Evolutionary conservation across 1,139 yeast genomes (phyloP).

Genomic region (Debaryomyces psychrophilus): DNA sequence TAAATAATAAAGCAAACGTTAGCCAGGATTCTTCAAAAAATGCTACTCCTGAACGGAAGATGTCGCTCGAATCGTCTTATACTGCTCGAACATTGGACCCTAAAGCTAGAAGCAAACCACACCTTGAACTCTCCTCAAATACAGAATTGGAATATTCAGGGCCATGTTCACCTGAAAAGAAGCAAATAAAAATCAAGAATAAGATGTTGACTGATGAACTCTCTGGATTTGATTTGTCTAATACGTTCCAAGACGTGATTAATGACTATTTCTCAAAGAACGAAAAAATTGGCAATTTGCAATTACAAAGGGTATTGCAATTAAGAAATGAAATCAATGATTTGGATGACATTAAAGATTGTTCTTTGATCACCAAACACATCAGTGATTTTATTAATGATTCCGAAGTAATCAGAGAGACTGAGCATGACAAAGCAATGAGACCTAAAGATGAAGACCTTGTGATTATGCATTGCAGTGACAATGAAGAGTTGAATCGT

Average conservation of each 20-base stretch:
- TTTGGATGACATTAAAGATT: constrained; percentile 5
- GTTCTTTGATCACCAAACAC: not conserved
- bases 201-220: constrained; percentile 2
- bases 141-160: not conserved
- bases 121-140: not conserved
- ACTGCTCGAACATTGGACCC: constrained; percentile 15
- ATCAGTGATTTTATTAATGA: not conserved
- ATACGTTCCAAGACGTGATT: constrained; percentile 4
- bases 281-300: constrained; percentile 5
- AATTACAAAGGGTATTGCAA: constrained; percentile 4
- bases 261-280: constrained; percentile 10
- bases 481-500: constrained; percentile 18
- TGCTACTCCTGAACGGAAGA: not conserved
- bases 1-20: not conserved
- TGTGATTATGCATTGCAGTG: constrained; percentile 15
- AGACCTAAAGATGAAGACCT: constrained; percentile 20
- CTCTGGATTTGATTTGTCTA: not conserved
- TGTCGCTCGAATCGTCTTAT: not conserved
- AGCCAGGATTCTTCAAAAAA: not conserved
- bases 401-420: not conserved
- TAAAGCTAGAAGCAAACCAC: constrained; percentile 6
- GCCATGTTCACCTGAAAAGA: not conserved
- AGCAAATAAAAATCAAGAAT: not conserved
- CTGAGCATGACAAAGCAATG: not conserved
- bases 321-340: constrained; percentile 9